Evolutionary conservation across 2,329 filamentous ascomycete species (phyloP).

Genomic region (Colletotrichum filicis): DNA sequence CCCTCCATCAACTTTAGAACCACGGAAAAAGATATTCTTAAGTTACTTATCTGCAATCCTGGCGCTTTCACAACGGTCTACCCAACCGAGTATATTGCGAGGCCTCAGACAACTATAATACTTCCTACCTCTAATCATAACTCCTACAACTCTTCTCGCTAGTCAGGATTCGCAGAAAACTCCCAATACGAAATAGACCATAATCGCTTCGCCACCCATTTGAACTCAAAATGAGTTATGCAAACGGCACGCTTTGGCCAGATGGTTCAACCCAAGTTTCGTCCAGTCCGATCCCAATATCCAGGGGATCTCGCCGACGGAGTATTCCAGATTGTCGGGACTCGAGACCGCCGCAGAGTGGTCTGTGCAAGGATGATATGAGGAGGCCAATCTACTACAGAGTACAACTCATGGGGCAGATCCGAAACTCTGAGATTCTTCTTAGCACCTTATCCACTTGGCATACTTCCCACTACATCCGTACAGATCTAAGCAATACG

Average conservation of each 20-base stretch:
- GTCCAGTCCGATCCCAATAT: background rate
- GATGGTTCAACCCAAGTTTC: background rate
- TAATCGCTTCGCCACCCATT: background rate
- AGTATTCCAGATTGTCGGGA: background rate
- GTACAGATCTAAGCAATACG: too few species aligned
- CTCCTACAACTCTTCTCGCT: background rate
- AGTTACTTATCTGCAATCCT: background rate
- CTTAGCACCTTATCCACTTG: background rate
- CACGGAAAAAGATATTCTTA: background rate
- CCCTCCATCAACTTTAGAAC: background rate
- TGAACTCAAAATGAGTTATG: background rate
- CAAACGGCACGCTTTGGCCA: background rate
- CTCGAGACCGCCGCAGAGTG: background rate
- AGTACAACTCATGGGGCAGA: background rate
- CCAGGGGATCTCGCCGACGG: background rate
- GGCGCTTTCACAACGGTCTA: background rate
- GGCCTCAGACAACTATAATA: background rate
- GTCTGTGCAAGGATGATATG: background rate
- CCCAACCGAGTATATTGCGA: background rate
- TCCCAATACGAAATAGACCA: background rate
- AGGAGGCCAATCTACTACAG: background rate
- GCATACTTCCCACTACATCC: too few species aligned
- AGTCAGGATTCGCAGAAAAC: background rate
- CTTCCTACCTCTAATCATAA: background rate
- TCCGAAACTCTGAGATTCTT: background rate